Evolutionary conservation across 2,329 filamentous ascomycete genomes (phyloP).

Genomic region (Onygena corvina): DNA sequence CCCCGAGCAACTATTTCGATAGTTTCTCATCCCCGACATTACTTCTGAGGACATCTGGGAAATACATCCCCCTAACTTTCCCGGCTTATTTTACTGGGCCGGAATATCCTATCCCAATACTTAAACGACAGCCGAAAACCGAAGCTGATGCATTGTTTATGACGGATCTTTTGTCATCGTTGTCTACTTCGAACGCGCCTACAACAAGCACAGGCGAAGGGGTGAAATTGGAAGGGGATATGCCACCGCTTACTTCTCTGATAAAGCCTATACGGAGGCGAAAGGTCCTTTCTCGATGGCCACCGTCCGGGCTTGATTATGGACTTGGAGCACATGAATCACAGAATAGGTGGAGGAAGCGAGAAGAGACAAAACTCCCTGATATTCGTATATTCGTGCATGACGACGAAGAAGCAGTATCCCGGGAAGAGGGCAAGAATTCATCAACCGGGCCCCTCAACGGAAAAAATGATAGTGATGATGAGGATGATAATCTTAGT

Average conservation of each 20-base stretch:
- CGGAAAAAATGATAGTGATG: too few species aligned
- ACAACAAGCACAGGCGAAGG: constrained; percentile 8
- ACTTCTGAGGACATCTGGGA: constrained; percentile 32
- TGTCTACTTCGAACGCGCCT: background rate
- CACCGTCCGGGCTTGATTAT: constrained; percentile 29
- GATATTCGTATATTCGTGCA: constrained; percentile 1
- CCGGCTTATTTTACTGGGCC: constrained; percentile 26
- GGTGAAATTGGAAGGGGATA: background rate
- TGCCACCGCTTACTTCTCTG: background rate
- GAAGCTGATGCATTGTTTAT: constrained; percentile 9
- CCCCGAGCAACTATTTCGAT: constrained; percentile 32
- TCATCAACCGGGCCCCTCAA: too few species aligned
- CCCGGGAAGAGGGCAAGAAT: background rate
- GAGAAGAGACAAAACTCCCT: background rate
- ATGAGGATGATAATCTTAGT: background rate
- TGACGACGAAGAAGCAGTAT: background rate
- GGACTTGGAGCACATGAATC: constrained; percentile 11
- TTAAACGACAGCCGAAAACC: constrained; percentile 14
- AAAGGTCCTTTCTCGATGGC: constrained; percentile 31
- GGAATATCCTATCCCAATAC: constrained; percentile 25
- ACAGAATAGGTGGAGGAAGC: background rate
- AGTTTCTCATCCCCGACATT: constrained; percentile 34
- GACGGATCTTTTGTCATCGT: constrained; percentile 1
- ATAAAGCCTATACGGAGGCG: constrained; percentile 21
- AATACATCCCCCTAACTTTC: constrained; percentile 27